These are phyloP conservation scores for Chlorella vulgaris DNA, from an alignment of 139 green algal species.

Conservation along the genomic window DNA sequence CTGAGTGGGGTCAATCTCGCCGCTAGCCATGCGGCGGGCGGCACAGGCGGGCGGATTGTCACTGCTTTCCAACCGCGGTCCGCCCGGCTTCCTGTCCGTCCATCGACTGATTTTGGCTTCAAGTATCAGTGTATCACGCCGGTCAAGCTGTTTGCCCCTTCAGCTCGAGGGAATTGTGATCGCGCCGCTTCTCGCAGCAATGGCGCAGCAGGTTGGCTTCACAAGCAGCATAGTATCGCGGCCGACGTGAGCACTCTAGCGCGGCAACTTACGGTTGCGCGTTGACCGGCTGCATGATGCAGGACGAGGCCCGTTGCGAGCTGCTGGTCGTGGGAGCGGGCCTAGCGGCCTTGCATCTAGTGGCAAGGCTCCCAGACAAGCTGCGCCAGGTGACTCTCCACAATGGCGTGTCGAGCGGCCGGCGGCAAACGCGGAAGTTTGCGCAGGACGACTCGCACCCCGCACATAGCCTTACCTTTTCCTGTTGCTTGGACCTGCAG, in stretches of 20 bases:
- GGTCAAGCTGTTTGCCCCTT: too few relatives aligned
- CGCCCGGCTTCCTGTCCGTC: too few relatives aligned
- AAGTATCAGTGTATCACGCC: too few relatives aligned
- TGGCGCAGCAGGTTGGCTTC: neutral
- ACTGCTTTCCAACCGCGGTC: too few relatives aligned
- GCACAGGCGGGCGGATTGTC: too few relatives aligned
- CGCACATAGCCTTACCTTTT: neutral
- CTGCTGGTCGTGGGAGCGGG: slow-evolving; percentile 34
- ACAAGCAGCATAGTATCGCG: too few relatives aligned
- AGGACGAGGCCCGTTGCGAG: slow-evolving; percentile 18
- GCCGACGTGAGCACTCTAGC: neutral
- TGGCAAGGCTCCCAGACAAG: slow-evolving; percentile 2
- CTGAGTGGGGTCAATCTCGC: too few relatives aligned
- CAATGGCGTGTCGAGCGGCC: too few relatives aligned
- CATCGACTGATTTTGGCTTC: too few relatives aligned
- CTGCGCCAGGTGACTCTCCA: neutral
- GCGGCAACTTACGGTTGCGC: neutral
- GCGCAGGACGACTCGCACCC: neutral
- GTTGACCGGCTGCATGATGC: neutral
- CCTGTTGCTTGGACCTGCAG: neutral
- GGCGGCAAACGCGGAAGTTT: neutral
- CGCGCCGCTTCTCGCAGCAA: too few relatives aligned
- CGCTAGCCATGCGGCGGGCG: too few relatives aligned
- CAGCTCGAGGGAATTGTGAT: too few relatives aligned
- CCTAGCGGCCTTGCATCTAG: slow-evolving; percentile 17